Base-by-base conservation (phyloP, 768 basidiomycete genomes). In the Lentinus brumalis region DNA sequence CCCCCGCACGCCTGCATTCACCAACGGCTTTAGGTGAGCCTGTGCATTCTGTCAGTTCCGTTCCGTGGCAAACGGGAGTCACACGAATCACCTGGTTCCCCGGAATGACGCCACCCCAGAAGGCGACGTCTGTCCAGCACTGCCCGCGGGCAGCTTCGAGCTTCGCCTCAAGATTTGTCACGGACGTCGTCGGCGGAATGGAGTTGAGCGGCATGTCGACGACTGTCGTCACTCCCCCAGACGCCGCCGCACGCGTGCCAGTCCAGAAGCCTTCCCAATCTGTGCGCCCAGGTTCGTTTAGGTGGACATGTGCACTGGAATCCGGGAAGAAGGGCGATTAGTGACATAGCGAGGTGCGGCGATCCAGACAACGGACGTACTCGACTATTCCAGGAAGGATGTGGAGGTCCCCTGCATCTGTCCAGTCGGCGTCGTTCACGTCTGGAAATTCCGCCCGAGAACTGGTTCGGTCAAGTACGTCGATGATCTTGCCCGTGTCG, bases 191-290 rank as follows among this genome's bases (percentile, higher is more conserved):
- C 0, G 97, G 94, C 1, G 96, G 96, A 56, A 98, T 92, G 2
- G 95, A 96, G 74, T 99, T 98, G 56, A 99, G 79, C 2, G 96
- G 97, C 96, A 98, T 99, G 76, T 98, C 97, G 35, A 98, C 88
- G 21, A 98, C 78, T 6, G 94, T 93, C 8, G 96, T 98, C n/a
- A 98, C 86, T 7, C 96, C 97, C 21, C 96, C 96, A 1, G 94
- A 90, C 2, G 87, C 86, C 1, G 96, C 96, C 18, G 96, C 96
- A 56, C 80, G 77, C 1, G 95, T 96, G n/a, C 94, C 95, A 0
- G 93, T 92, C 76, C 82, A 84, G 71, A 97, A 96, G 0, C 95
- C 95, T 70, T 97, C 95, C 95, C 95, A 97, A 60, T 89, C 86
- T 2, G 92, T 93, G 29, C 95, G 86, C 12, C 95, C 95, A 8